A percentile compares a stretch with the other conserved stretches of the same genome.
Evolutionary conservation across 164 flowering plant species (phyloP).

Genomic region (Aristolochia fimbriata): DNA sequence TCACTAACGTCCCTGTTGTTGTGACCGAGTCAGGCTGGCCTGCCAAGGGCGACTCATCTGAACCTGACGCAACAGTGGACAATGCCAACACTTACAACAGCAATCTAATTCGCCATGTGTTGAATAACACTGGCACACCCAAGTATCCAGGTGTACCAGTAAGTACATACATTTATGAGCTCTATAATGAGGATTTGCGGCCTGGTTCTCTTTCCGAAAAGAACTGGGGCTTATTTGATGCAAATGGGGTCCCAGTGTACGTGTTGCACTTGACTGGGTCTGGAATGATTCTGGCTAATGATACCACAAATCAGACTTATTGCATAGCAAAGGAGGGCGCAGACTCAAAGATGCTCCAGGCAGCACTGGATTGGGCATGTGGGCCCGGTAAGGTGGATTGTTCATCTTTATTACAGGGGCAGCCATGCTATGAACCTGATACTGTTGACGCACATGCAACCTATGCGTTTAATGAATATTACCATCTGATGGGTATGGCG

Average conservation of each 20-base stretch:
- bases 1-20: slow-evolving; percentile 58
- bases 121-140: slow-evolving; percentile 82
- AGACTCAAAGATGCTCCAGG: slow-evolving; percentile 75
- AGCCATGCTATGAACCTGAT: slow-evolving; percentile 78
- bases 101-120: slow-evolving; percentile 67
- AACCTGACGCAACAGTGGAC: slow-evolving; percentile 60
- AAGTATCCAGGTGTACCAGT: slow-evolving; percentile 74
- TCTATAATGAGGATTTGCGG: slow-evolving; percentile 74
- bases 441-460: slow-evolving; percentile 61
- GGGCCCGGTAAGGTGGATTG: slow-evolving; percentile 91
- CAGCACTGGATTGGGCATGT: slow-evolving; percentile 92
- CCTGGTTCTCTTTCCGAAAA: slow-evolving; percentile 69
- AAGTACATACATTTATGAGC: slow-evolving; percentile 83
- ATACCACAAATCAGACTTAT: slow-evolving; percentile 75
- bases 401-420: slow-evolving; percentile 58
- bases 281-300: slow-evolving; percentile 73
- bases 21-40: slow-evolving; percentile 90
- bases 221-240: slow-evolving; percentile 88
- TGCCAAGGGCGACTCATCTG: slow-evolving; percentile 60
- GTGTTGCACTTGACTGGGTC: slow-evolving; percentile 56
- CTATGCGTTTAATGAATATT: slow-evolving; percentile 80
- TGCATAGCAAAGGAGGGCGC: slow-evolving; percentile 61
- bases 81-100: slow-evolving; percentile 86
- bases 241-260: slow-evolving; percentile 58
- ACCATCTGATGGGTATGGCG: slow-evolving; percentile 52